Evolutionary conservation across 2,329 filamentous ascomycete genomes (phyloP), one percentile per base, ranked within the genome.

Genomic region (Diaporthe sp.): DNA sequence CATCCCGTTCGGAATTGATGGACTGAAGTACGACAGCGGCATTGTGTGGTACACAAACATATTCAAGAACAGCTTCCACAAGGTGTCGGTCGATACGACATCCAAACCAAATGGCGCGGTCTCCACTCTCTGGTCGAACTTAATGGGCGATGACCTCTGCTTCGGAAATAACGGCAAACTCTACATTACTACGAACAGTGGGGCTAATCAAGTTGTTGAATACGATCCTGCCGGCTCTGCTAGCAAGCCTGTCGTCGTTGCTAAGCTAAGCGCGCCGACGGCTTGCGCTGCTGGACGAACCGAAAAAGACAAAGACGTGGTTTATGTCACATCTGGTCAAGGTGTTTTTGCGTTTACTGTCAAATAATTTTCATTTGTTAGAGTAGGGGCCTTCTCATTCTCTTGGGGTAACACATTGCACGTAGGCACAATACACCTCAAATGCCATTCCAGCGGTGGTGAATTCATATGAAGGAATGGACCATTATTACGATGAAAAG

Each of bases 1-100:
- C n/a, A 81, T 82, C 39, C 80, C 79, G 10, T 82, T 82, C 30
- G 81, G 81, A 35, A 81, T 82, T 61, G 81, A 82, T 75, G 81
- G 81, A 39, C 79, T 81, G 72, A 80, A 80, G 71, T 81, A 81
- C 76, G 66, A 69, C 32, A 78, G 81, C 75, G 78, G 79, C 32
- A 76, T 75, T 15, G 76, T 82, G 9, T 82, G 80, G 79, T 83
- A 81, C 78, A 83, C 80, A 55, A 82, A 82, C 76, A 81, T 82
- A 71, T 81, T 82, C 77, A 79, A 78, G 76, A 82, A 83, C 77
- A 80, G 77, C 59, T 81, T 83, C 77, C 79, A 82, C 78, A 80
- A 79, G 75, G 71, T 82, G 13, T 42, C 79, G 13, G 77, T 82
- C 42, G 80, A 82, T 61, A 68, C 78, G 5, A 78, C 78, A 4